phyloP scores from a whole-genome alignment of 2,329 filamentous ascomycete genomes.

The Cladobotryum mycophilum region DNA sequence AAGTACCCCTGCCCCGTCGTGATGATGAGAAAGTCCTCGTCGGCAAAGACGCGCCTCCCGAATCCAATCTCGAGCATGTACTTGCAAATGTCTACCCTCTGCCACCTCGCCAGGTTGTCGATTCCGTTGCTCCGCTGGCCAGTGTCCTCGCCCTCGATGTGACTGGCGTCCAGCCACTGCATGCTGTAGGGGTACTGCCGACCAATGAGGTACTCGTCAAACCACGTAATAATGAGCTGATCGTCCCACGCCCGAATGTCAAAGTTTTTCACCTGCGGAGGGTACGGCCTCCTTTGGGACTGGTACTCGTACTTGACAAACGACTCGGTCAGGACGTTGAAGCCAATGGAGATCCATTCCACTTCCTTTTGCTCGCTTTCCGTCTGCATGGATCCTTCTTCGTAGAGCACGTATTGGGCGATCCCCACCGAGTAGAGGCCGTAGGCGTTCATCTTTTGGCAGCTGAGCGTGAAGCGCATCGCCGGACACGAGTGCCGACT shows the following conservation, averaged over 20 bases:
- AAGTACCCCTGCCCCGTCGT: conserved; percentile 10
- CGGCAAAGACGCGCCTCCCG: conserved; percentile 8
- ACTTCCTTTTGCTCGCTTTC: neutral
- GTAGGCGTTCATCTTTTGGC: conserved; percentile 7
- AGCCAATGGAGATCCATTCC: conserved; percentile 9
- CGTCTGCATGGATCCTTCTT: neutral
- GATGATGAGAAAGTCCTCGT: conserved; percentile 10
- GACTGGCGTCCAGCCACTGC: conserved; percentile 5
- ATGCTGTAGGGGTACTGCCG: conserved; percentile 9
- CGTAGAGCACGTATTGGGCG: conserved; percentile 6
- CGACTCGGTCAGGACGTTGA: conserved; percentile 10
- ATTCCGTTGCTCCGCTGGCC: neutral
- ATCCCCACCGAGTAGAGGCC: conserved; percentile 8
- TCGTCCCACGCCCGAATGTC: conserved; percentile 10
- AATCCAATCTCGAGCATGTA: conserved; percentile 10
- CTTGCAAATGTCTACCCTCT: neutral
- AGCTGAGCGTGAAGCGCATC: conserved; percentile 8
- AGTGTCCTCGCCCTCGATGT: neutral
- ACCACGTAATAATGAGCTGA: conserved; percentile 11
- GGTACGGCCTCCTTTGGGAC: conserved; percentile 5
- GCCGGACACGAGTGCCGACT: conserved; percentile 9
- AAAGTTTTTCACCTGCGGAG: conserved; percentile 7
- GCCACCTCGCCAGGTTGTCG: neutral
- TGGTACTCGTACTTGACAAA: conserved; percentile 7
- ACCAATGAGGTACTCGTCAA: conserved; percentile 12